Evolutionary conservation across 148 eudicot genomes (phyloP), one percentile per base, ranked within the genome.

Genomic region (Camellia lanceoleosa): DNA sequence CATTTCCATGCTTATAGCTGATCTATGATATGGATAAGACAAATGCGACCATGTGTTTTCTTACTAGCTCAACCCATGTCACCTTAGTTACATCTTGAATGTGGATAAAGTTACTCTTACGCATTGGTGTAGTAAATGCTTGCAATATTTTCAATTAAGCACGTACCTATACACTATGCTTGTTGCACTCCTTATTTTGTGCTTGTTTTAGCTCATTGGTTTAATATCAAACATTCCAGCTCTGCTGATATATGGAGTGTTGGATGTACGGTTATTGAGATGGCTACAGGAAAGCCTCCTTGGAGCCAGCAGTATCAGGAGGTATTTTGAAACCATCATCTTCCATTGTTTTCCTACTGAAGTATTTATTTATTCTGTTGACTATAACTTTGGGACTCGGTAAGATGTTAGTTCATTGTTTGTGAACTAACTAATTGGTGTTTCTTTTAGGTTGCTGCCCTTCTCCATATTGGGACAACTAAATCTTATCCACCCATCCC

Each of bases 171-270:
- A 56, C 58, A 20, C 16, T 38, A 30, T n/a, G 56, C 59, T 60
- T 75, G 54, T 65, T 3, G 42, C 47, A 3, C 19, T 49, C 12
- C 10, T 58, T 15, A 73, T 46, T 70, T 52, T 76, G 69, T 11
- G 43, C 51, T 68, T 5, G 5, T 60, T 65, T 23, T 54, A 51
- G 49, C 54, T 62, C 77, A 75, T 44, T 78, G 9, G 13, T 83
- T 56, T 38, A 44, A 42, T 64, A 66, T 74, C 20, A 49, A 80
- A 81, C 73, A 23, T 61, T 80, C 64, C 87, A 96, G 99, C 86
- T 92, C 98, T 80, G 97, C 99, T 51, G 99, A 96, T 80, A 89
- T 96, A 88, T 96, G 99, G 99, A 96, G 99, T 88, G 99, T 95
- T 79, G 99, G 98, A 46, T 96, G 99, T 75, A 96, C 99, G 59